Evolutionary conservation across 2,329 filamentous ascomycete species (phyloP), one percentile per base, ranked within the genome.

Genomic region (Aquanectria penicillioides): DNA sequence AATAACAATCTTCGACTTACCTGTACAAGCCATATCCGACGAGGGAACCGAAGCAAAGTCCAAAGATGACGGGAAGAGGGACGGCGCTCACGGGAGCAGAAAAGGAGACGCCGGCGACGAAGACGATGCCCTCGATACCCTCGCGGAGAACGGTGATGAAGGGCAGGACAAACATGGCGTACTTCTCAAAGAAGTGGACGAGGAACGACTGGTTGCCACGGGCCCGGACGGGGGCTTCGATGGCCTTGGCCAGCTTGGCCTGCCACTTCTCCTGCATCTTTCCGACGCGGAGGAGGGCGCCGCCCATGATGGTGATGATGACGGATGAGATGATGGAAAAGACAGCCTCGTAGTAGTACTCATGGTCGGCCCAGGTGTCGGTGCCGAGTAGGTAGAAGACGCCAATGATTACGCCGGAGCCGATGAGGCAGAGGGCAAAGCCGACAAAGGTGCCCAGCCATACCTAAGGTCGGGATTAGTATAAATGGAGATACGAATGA

Each of bases 221-320:
- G 13, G 83, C 79, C 15, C 73, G 72, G 52, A 80, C 65, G 13
- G 82, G 79, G 1, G 70, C 71, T 62, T 91, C 86, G 34, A 95
- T 78, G 1, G 91, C 87, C 68, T 86, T 86, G 15, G 89, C 86
- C 28, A 97, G 85, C 83, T 95, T 95, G 65, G 89, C 80, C 17
- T 87, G 86, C 93, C 93, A 97, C 77, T 95, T 95, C 62, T 91
- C 89, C 73, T 93, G 90, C 75, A 95, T 85, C 75, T 94, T 95
- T 60, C 88, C 90, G 47, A 97, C 84, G 23, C 93, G 89, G 8
- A 97, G 84, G 29, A 97, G 84, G 3, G 91, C 92, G 28, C 88
- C 89, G 25, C 93, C 93, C 80, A 97, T 89, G 61, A 93, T 69
- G 38, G 90, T 91, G 76, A 97, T 96, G 77, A 97, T 92, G 67